Conservation (phyloP, 371 early-diverging fungal species). For the Thermomucor indicae-seudaticae region DNA sequence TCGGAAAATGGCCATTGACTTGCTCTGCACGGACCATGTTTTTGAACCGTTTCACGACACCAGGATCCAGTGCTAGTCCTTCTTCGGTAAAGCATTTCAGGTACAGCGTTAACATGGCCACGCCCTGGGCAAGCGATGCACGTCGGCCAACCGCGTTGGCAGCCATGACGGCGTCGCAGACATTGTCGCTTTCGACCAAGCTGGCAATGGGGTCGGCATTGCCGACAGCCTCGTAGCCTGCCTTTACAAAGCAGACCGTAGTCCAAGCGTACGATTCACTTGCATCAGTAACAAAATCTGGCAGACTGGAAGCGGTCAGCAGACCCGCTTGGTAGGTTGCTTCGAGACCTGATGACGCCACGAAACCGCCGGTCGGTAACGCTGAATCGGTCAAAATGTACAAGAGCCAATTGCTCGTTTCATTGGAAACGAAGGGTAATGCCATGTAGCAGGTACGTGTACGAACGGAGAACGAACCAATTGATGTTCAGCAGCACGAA, state of each 20-base stretch:
- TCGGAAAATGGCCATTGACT: conserved; percentile 65
- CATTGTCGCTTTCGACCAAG: conserved; percentile 47
- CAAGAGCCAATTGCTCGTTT: conserved; percentile 66
- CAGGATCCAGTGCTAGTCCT: conserved; percentile 14
- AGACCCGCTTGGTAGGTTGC: conserved; percentile 63
- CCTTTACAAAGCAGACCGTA: conserved; percentile 65
- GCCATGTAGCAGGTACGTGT: too few species aligned
- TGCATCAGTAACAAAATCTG: conserved; percentile 45
- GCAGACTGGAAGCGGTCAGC: conserved; percentile 31
- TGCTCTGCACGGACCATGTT: conserved; percentile 46
- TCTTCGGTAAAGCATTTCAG: conserved; percentile 46
- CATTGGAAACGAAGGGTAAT: conserved; percentile 32
- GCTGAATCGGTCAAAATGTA: conserved; percentile 88
- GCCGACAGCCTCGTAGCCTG: conserved; percentile 49
- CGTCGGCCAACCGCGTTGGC: conserved; percentile 66
- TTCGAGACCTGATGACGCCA: conserved; percentile 80
- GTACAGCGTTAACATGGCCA: conserved; percentile 64
- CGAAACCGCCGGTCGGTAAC: conserved; percentile 87
- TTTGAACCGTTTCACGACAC: conserved; percentile 52
- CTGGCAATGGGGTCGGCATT: conserved; percentile 24
- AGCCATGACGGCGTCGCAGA: conserved; percentile 54
- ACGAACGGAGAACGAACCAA: too few species aligned
- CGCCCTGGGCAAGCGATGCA: conserved; percentile 70
- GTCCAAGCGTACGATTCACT: conserved; percentile 65
- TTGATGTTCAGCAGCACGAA: too few species aligned